Evolutionary conservation across 1,139 yeast species (phyloP), one percentile per base, ranked within the genome.

Genomic region (Geotrichum restrictum): DNA sequence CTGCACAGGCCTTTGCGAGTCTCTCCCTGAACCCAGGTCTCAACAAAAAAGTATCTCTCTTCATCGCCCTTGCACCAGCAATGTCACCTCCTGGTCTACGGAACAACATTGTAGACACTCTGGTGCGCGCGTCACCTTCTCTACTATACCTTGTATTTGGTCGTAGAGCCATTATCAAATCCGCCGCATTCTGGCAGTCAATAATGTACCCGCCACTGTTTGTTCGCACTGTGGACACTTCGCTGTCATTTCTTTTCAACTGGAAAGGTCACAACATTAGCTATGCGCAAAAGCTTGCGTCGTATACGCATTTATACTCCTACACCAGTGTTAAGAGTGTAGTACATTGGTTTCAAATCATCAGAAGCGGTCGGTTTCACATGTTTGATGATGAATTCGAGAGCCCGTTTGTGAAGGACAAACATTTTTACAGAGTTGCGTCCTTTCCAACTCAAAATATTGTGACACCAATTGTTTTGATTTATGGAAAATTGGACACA

Each of bases 271-370:
- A 61, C 4, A 87, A 91, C 68, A 91, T 91, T 59, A 71, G 81
- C 31, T 75, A 78, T 57, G 71, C 80, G 48, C 96, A 89, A 68
- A 89, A 89, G 64, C 69, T 83, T 51, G 79, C 87, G 31, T 79
- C 88, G 37, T 91, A 87, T 68, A 81, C 88, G 22, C 96, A 91
- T 68, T 72, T 91, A 51, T 91, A 89, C 70, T 86, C 95, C 1
- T 86, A 95, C 24, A 88, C 98, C 0, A 83, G 94, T 3, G 97
- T 89, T 44, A 91, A 91, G 68, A 81, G 88, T 22, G 93, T 88
- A 47, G 97, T 89, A 34, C 98, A 91, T 69, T 91, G 98, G 98
- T 91, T 91, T 67, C 98, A 91, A 69, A 88, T 91, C 53, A 85
- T 91, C 58, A 75, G 86, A 45, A 76, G 87, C n/a, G 81, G 81